Evolutionary conservation across 768 basidiomycete genomes (phyloP).

Genomic region (Termitomyces sp.): DNA sequence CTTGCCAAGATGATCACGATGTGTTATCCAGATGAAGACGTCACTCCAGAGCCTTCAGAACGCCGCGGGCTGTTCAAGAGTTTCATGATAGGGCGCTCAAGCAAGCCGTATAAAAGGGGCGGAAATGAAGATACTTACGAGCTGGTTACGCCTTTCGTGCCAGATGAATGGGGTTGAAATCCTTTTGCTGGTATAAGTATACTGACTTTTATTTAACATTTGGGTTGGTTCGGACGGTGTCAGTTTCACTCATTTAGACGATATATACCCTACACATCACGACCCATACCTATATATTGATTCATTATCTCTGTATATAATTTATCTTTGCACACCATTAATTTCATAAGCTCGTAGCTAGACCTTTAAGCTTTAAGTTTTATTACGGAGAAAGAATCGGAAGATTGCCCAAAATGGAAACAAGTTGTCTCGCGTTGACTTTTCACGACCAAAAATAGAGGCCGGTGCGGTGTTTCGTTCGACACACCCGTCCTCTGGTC

Average conservation of each 20-base stretch:
- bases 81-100: conserved; percentile 52
- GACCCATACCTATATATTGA: neutral
- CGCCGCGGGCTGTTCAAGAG: conserved; percentile 55
- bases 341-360: neutral
- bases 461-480: neutral
- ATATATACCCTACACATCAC: neutral
- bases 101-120: conserved; percentile 41
- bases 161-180: conserved; percentile 65
- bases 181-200: neutral
- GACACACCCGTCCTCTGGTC: too few species aligned
- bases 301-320: neutral
- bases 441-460: neutral
- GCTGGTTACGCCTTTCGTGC: conserved; percentile 77
- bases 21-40: conserved; percentile 54
- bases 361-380: too few species aligned
- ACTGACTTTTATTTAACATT: neutral
- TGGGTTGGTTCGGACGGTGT: neutral
- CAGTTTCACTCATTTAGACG: neutral
- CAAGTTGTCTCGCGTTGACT: neutral
- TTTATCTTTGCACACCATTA: neutral
- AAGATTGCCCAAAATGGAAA: neutral
- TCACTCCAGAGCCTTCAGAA: conserved; percentile 24
- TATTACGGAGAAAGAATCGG: too few species aligned
- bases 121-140: conserved; percentile 80
- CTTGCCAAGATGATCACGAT: conserved; percentile 66